Conservation (phyloP, 257 asterid genomes). For the Solanum appendiculatum region DNA sequence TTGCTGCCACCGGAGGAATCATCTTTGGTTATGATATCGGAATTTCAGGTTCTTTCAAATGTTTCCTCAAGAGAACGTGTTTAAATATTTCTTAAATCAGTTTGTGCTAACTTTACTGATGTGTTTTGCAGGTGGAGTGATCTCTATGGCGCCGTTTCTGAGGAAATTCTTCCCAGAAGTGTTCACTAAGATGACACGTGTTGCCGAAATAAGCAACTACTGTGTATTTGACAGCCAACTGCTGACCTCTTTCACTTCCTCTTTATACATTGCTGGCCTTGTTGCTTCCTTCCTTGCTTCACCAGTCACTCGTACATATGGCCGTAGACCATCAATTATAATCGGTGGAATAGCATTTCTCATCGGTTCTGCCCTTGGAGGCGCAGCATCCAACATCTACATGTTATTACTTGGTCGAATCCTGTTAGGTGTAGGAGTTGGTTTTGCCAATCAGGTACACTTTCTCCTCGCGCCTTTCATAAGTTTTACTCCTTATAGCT, state of each 20-base stretch:
- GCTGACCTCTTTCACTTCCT: conserved; percentile 39
- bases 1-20: conserved; percentile 26
- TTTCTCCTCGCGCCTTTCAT: background rate
- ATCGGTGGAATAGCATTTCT: conserved; percentile 37
- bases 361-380: conserved; percentile 37
- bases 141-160: conserved; percentile 42
- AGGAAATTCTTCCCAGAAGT: conserved; percentile 37
- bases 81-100: background rate
- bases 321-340: conserved; percentile 38
- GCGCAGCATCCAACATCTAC: conserved; percentile 27
- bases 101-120: background rate
- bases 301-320: conserved; percentile 28
- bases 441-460: conserved; percentile 50
- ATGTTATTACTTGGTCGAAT: conserved; percentile 41
- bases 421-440: conserved; percentile 49
- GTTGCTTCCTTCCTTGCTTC: conserved; percentile 44
- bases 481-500: background rate
- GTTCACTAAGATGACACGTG: conserved; percentile 20
- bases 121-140: conserved; percentile 39
- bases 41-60: conserved; percentile 16
- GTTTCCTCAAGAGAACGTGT: background rate
- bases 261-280: conserved; percentile 46
- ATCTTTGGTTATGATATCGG: conserved; percentile 29
- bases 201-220: conserved; percentile 27
- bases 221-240: conserved; percentile 45